Evolutionary conservation across 2,329 filamentous ascomycete genomes (phyloP), one percentile per base, ranked within the genome.

Genomic region (Trichocomaceae sp.): DNA sequence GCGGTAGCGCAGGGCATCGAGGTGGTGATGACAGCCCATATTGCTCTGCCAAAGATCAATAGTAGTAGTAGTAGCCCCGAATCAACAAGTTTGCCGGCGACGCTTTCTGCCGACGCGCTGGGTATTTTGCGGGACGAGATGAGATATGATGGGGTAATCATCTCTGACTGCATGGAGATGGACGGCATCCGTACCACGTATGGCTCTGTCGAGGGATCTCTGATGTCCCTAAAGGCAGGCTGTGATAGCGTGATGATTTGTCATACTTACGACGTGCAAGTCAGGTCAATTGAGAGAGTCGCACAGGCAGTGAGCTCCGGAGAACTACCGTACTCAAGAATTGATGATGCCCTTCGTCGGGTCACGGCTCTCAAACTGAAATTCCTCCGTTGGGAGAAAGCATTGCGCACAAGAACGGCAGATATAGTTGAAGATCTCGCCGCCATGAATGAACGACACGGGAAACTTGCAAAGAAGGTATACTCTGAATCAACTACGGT

Each of bases 91-190:
- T 60, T 73, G 1, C 74, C 73, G 4, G 72, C 72, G 9, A 75
- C 72, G 4, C 59, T 76, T 19, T 74, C 69, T 20, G 61, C 66
- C 0, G 63, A 68, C 37, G 68, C 63, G 1, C 63, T 75, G 52
- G 65, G 66, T 0, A 70, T 75, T 39, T 56, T 76, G 15, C 72
- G 74, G 5, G 61, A 69, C 8, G 72, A 74, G 37, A 74, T 75
- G 67, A 64, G 69, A 15, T 75, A 74, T 57, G 64, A 75, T 47
- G 73, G 74, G 1, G 65, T 77, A 60, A 65, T 77, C 6, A 65
- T 77, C 3, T 76, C 72, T 4, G 74, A 76, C 47, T 77, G 73
- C 58, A 62, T 76, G 39, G 73, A 76, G 56, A 75, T 76, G 73
- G 69, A 75, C 41, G 71, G 72, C 2, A 72, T 76, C 8, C 66